These are phyloP conservation scores for Glycine latifolia DNA, from an alignment of 306 rosid species.

Conservation along the genomic window DNA sequence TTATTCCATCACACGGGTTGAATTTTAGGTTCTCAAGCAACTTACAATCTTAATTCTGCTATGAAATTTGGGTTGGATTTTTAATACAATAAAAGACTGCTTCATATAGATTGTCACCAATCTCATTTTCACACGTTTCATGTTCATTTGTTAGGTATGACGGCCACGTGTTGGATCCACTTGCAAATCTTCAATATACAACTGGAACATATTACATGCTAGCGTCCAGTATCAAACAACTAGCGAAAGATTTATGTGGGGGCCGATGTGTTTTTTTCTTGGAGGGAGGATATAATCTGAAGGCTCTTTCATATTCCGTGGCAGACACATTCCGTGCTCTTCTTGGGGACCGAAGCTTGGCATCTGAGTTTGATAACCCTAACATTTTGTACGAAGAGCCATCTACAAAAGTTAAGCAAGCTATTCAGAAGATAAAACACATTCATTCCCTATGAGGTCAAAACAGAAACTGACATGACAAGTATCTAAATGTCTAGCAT, in stretches of 20 bases:
- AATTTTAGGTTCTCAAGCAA: constrained; percentile 10
- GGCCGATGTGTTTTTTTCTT: constrained; percentile 83
- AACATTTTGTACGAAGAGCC: constrained; percentile 83
- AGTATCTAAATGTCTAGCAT: constrained; percentile 12
- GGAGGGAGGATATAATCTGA: constrained; percentile 94
- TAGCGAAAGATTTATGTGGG: constrained; percentile 75
- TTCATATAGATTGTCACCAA: constrained; percentile 14
- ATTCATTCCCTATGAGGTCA: constrained; percentile 59
- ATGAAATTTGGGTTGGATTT: constrained; percentile 28
- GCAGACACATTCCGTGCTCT: constrained; percentile 89
- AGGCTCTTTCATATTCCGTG: constrained; percentile 77
- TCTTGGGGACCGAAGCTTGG: constrained; percentile 84
- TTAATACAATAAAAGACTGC: background rate
- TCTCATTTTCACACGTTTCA: background rate
- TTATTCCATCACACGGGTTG: background rate
- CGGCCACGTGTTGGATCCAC: constrained; percentile 90
- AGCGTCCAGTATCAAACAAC: constrained; percentile 76
- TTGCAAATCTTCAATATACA: constrained; percentile 82
- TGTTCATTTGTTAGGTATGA: constrained; percentile 66
- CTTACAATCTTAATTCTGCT: constrained; percentile 25
- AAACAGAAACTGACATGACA: constrained; percentile 41
- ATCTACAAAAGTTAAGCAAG: constrained; percentile 64
- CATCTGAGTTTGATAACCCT: constrained; percentile 78
- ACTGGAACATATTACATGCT: constrained; percentile 93
- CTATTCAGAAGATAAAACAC: constrained; percentile 70